Evolutionary conservation across 176 grass and related monocot genomes (phyloP).

Genomic region (Oryza brachyantha): DNA sequence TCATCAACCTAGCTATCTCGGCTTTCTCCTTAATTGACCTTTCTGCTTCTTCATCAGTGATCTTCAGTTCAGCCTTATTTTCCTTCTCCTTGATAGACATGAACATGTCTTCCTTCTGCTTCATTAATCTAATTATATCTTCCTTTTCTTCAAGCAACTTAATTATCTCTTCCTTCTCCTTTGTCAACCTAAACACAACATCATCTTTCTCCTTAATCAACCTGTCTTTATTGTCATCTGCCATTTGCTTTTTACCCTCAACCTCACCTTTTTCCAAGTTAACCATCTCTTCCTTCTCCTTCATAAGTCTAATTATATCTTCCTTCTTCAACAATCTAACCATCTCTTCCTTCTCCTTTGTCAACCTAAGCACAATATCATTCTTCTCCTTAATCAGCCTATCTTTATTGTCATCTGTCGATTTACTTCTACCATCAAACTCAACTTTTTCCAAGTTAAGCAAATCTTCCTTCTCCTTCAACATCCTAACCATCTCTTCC

Average conservation of each 20-base stretch:
- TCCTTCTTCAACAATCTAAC: slow-evolving; percentile 28
- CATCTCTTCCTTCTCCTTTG: slow-evolving; percentile 38
- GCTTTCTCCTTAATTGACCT: slow-evolving; percentile 38
- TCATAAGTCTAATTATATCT: slow-evolving; percentile 32
- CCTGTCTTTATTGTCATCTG: slow-evolving; percentile 43
- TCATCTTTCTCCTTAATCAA: slow-evolving; percentile 55
- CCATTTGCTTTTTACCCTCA: slow-evolving; percentile 18
- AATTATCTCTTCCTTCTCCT: slow-evolving; percentile 40
- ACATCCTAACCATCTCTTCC: slow-evolving; percentile 26
- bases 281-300: slow-evolving; percentile 37
- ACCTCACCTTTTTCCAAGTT: slow-evolving; percentile 22
- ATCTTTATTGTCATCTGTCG: slow-evolving; percentile 39
- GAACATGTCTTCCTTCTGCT: slow-evolving; percentile 32
- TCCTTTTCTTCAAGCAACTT: slow-evolving; percentile 38
- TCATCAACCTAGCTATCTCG: slow-evolving; percentile 53
- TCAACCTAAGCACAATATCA: slow-evolving; percentile 31
- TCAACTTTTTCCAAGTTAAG: slow-evolving; percentile 38
- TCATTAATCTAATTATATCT: slow-evolving; percentile 40
- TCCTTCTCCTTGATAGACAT: slow-evolving; percentile 25
- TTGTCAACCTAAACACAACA: slow-evolving; percentile 27
- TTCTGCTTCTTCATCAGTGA: slow-evolving; percentile 14
- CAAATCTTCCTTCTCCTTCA: slow-evolving; percentile 37
- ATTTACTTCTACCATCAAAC: slow-evolving; percentile 1
- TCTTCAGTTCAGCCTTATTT: slow-evolving; percentile 32
- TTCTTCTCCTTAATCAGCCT: slow-evolving; percentile 72